Evolutionary conservation across 2,329 filamentous ascomycete species (phyloP), one percentile per base, ranked within the genome.

Genomic region (Ustulina deusta): DNA sequence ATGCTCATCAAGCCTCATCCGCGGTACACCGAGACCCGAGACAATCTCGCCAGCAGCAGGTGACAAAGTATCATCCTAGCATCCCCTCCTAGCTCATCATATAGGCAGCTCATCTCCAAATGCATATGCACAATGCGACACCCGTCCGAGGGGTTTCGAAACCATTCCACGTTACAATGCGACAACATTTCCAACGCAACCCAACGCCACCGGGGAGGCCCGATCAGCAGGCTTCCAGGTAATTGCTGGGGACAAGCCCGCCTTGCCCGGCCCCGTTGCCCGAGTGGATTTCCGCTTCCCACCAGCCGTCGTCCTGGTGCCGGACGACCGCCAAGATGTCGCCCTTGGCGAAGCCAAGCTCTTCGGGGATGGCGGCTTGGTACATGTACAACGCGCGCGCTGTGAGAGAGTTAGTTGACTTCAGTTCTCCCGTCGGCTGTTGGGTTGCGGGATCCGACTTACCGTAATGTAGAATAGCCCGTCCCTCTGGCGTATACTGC

Each of bases 251-350:
- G 71, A 91, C 89, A 76, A 91, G 83, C 68, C 89, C 89, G 65
- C 85, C 78, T 57, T 81, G 84, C 57, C 86, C 88, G 70, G 62
- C 74, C n/a, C 78, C 80, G 65, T 85, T 87, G 70, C 86, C 85
- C 27, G 90, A 90, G 52, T 94, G 92, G 46, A 97, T 89, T 79
- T 97, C 95, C 13, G 97, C 97, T 82, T 99, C 96, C 96, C 97
- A 99, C 96, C 96, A 99, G 22, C 96, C 96, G 77, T 99, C 96
- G 78, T 99, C 96, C 81, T 99, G 96, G 75, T 97, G 89, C 68
- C 94, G 87, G 54, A 97, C 84, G 15, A 99, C 90, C 1, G 95
- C 93, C 15, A 99, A 85, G 66, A 95, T 89, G 77, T 99, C 97
- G 55, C 94, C 94, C 83, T 99, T 99, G 54, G 86, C 85, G 79